A percentile compares a stretch with the other conserved stretches of the same genome.
These are phyloP conservation scores for Biscogniauxia mediterranea DNA, from an alignment of 2,329 filamentous ascomycete genomes.

Conservation along the genomic window DNA sequence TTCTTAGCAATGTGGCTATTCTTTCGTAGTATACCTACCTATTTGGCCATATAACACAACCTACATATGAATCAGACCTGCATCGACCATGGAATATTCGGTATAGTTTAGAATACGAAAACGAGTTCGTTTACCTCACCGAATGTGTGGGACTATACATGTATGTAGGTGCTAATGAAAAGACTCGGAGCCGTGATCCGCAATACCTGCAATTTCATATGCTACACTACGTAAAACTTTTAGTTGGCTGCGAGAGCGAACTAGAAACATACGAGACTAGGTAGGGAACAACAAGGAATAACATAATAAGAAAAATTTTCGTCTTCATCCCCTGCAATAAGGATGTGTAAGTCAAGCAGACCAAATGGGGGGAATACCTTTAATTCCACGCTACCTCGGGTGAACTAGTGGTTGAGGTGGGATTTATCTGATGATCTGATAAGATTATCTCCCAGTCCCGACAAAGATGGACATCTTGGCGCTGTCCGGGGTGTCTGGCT, in stretches of 20 bases:
- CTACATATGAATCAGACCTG: no score
- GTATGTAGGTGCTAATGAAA: neutral
- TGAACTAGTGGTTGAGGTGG: conserved; percentile 2
- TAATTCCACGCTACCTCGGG: neutral
- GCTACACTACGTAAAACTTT: neutral
- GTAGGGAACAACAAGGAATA: neutral
- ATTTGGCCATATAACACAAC: no score
- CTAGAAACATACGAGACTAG: conserved; percentile 1
- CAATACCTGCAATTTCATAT: neutral
- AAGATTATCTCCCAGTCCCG: conserved; percentile 23
- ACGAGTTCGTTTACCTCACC: neutral
- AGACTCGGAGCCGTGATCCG: neutral
- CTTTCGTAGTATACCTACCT: no score
- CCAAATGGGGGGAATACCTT: neutral
- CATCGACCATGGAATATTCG: no score
- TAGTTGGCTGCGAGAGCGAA: neutral
- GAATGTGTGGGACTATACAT: neutral
- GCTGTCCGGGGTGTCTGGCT: conserved; percentile 8
- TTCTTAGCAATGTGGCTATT: no score
- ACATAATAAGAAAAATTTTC: conserved; percentile 9
- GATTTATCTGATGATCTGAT: conserved; percentile 25
- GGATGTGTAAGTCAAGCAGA: conserved; percentile 3
- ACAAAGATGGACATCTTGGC: conserved; percentile 20
- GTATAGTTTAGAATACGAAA: neutral
- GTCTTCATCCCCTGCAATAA: conserved; percentile 6